Percentiles rank a stretch among this genome's conserved stretches.
These are phyloP conservation scores for Pseudonectria buxi DNA, from an alignment of 2,329 filamentous ascomycete species.

Conservation along the genomic window DNA sequence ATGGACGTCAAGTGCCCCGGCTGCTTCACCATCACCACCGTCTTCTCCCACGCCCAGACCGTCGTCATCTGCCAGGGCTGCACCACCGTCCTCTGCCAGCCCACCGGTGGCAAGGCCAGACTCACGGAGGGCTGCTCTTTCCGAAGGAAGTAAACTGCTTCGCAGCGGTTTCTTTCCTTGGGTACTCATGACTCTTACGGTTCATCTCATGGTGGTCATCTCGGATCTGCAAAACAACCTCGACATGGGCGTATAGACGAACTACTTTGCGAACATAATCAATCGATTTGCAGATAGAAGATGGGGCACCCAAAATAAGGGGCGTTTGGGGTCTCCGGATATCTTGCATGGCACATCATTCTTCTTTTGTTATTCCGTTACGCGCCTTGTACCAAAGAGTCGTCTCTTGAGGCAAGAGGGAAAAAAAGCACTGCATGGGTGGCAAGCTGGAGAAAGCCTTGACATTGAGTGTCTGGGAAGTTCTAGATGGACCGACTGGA, in stretches of 20 bases:
- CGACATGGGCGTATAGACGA: conserved; percentile 46
- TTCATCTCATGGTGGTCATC: conserved; percentile 47
- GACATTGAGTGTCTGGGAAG: conserved; percentile 47
- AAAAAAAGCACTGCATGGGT: conserved; percentile 46
- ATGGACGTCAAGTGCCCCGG: conserved; percentile 99
- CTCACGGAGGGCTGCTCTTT: conserved; percentile 99
- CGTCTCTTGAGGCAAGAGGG: conserved; percentile 30
- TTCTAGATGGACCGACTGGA: conserved; percentile 31
- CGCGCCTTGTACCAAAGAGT: conserved; percentile 40
- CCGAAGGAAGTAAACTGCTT: conserved; percentile 90
- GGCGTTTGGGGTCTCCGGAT: conserved; percentile 75
- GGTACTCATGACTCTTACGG: conserved; percentile 43
- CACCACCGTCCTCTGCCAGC: conserved; percentile 99
- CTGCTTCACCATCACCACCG: conserved; percentile 99
- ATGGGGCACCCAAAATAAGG: conserved; percentile 58
- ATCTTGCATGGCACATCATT: conserved; percentile 63
- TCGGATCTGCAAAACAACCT: conserved; percentile 50
- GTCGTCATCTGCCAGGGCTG: conserved; percentile 99
- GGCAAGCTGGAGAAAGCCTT: conserved; percentile 53
- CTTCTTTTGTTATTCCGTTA: conserved; percentile 41
- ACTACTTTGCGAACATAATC: conserved; percentile 39
- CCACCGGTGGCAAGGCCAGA: conserved; percentile 97
- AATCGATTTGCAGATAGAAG: conserved; percentile 61
- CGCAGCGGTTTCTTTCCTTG: conserved; percentile 41
- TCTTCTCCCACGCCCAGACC: conserved; percentile 99